Evolutionary conservation across 1,139 yeast species (phyloP), one percentile per base, ranked within the genome.

Genomic region (Sugiyamaella grinbergsii): DNA sequence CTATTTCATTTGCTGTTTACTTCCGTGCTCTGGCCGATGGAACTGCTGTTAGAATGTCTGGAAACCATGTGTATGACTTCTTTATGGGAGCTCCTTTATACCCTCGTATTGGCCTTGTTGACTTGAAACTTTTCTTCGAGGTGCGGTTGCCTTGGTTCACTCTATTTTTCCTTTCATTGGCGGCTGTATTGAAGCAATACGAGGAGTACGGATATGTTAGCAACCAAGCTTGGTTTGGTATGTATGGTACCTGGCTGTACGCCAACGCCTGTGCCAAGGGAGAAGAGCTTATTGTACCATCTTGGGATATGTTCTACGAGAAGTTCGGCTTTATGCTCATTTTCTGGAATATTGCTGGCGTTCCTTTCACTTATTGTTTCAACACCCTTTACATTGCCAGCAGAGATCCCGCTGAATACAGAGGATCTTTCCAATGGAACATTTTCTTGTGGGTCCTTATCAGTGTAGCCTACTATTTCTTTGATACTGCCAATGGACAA

Each of bases 241-340:
- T 88, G 61, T 73, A 85, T 56, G 97, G 95, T 15, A 95, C 91
- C 68, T 93, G 95, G 88, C 75, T 90, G 50, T 93, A 93, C 65
- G 96, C 96, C 58, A 93, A 93, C 67, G 96, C 97, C 2, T 93
- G 98, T 72, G 85, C 96, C 54, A 93, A 93, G 72, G 98, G 97
- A 59, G 98, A 93, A 73, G 98, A 94, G 68, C 76, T 91, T 63
- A 91, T 93, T 68, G 96, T 91, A 54, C 96, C 98, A 58, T 85
- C 96, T 16, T 93, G 98, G 98, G 98, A 93, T 70, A 91, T 93
- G 97, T 97, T 96, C 42, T 93, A 93, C 70, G 98, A 93, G 70
- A 93, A 94, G 72, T 93, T 93, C 63, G 98, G 98, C 10, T 93
- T 94, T 75, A 90, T 93, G 97, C 81, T 93, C 60, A 82, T 91